Base-by-base conservation (phyloP, 75 land plant genomes). In the Cupressus sempervirens region DNA sequence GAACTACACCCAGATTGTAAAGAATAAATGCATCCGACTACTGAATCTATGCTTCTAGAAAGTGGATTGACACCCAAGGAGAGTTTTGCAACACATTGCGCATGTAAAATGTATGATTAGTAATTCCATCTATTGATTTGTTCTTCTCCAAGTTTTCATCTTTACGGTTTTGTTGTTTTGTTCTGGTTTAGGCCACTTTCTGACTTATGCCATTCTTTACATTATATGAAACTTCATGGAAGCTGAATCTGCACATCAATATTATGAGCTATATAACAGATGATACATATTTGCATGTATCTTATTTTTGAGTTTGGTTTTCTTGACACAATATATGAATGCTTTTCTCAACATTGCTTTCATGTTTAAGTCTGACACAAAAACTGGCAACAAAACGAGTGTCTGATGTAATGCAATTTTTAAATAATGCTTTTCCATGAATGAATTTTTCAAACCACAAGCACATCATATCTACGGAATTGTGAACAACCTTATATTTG, bases 61-160 rank as follows among this genome's bases (percentile, higher is more conserved):
- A 20, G 81, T 79, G 48, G 45, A 79, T 45, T 43, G 48, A 10
- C 29, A 45, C 50, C 50, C 23, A 30, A 26, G 20, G 43, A 45
- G 48, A 79, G 32, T 79, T 79, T 76, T n/a, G 46, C 29, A 79
- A 79, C 48, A 41, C 45, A n/a, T 79, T 11, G 81, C 40, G 32
- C 45, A 79, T 79, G 46, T 43, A 45, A 26, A 79, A 79, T 79
- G 46, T 79, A 41, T 79, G n/a, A 79, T 45, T 79, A 26, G n/a
- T 79, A 79, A 79, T 79, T 79, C 18, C 12, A 45, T 79, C 48
- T 23, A 45, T 79, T 79, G 79, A 76, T 76, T 43, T 79, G 81
- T 45, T 79, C 81, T 23, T 43, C 8, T 26, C 50, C 45, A 79
- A n/a, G 79, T 41, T 23, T 45, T 79, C 81, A 41, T 79, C 12